Evolutionary conservation across 164 flowering plant species (phyloP), one percentile per base, ranked within the genome.

Genomic region (Vitis labrusca): DNA sequence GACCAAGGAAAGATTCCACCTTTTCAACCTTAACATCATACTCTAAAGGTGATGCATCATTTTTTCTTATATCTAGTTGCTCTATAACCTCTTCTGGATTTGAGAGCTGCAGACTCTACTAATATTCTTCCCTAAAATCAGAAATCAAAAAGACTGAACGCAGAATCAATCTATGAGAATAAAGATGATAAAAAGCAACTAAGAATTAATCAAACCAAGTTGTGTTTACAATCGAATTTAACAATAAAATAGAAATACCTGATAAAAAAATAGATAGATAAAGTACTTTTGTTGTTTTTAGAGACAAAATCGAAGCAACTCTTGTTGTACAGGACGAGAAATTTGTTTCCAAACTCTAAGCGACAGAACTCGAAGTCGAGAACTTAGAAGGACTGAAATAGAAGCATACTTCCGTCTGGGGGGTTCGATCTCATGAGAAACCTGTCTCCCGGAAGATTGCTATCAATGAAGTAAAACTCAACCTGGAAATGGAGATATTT

Each of bases 401-500:
- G 62, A 27, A 70, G 62, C 53, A 70, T 70, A 62, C 73, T n/a
- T 49, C 73, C 73, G 49, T 63, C 67, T 19, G 11, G 13, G 10
- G 61, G 63, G 27, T 23, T 66, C 5, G 50, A 53, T 13, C 63
- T 70, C 47, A 29, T 70, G 59, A 70, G 59, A 56, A 63, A 70
- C 15, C 54, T 11, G 50, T 70, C 73, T 70, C 66, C 17, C 17
- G 73, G 66, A 23, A 70, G 73, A 47, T 70, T 70, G 65, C 73
- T 70, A 30, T 63, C 61, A 64, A 61, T 70, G 62, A 70, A 70
- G 73, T 70, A 70, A 55, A 70, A 70, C 30, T 70, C 73, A 54
- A 70, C 73, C 73, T 63, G 44, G 23, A 60, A 9, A 53, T 50
- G 47, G 12, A 44, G 8, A 19, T 47, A 67, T 44, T 16, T 30